Evolutionary conservation across 257 asterid species (phyloP).

Genomic region (Solanum medicagineum): DNA sequence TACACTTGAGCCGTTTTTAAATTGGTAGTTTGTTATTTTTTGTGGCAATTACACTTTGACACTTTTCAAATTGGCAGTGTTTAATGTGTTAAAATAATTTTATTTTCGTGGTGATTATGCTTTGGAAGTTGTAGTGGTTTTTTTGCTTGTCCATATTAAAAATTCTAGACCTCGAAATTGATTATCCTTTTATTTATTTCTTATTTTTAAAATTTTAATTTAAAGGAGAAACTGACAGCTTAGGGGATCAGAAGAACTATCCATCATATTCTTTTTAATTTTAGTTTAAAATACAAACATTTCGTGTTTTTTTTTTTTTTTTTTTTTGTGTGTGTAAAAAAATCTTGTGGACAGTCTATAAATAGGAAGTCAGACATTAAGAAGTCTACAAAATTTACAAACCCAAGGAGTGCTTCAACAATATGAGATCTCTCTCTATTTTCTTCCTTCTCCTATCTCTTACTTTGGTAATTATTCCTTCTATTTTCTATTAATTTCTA

Average conservation of each 20-base stretch:
- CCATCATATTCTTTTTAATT: neutral
- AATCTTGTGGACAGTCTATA: neutral
- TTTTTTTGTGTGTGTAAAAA: too few relatives aligned
- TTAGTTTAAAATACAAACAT: too few relatives aligned
- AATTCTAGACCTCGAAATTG: neutral
- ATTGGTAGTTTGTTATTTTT: neutral
- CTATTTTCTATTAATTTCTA: neutral
- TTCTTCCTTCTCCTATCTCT: constrained; percentile 18
- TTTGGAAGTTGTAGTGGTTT: neutral
- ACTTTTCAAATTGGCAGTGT: neutral
- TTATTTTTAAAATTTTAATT: neutral
- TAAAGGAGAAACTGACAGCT: neutral
- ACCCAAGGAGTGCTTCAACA: neutral
- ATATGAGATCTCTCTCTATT: constrained; percentile 11
- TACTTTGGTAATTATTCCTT: constrained; percentile 10
- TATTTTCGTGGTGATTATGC: neutral
- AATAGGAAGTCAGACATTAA: neutral
- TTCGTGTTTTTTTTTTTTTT: too few relatives aligned
- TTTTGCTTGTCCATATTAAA: neutral
- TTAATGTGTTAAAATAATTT: neutral
- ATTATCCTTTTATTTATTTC: neutral
- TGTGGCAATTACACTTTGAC: neutral
- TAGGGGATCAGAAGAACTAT: neutral
- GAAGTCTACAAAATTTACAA: neutral
- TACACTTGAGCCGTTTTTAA: too few relatives aligned